Percentiles rank a stretch among this genome's conserved stretches.
These are phyloP conservation scores for Claviceps sp. DNA, from an alignment of 2,329 filamentous ascomycete genomes.

Conservation along the genomic window DNA sequence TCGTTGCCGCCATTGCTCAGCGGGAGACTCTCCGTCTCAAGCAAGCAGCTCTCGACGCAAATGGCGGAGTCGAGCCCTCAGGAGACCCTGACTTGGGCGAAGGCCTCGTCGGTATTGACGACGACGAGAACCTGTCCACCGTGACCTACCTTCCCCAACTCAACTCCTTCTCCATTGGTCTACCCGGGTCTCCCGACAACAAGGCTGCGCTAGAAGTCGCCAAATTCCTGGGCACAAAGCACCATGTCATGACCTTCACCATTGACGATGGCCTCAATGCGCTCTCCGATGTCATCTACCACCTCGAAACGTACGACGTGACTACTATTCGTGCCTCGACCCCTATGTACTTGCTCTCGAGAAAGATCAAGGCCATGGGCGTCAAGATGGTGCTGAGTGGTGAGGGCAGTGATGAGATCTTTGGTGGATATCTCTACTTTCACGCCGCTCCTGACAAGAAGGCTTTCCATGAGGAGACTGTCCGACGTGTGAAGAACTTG, in stretches of 20 bases:
- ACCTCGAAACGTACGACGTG: conserved; percentile 95
- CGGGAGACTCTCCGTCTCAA: conserved; percentile 73
- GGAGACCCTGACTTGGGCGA: conserved; percentile 46
- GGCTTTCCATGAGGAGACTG: conserved; percentile 90
- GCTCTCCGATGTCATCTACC: conserved; percentile 92
- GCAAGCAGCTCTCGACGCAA: conserved; percentile 42
- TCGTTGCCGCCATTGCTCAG: conserved; percentile 91
- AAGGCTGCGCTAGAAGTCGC: conserved; percentile 86
- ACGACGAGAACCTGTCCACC: conserved; percentile 77
- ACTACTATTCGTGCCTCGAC: conserved; percentile 97
- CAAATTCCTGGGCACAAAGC: conserved; percentile 92
- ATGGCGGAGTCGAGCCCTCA: conserved; percentile 27
- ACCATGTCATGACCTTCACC: conserved; percentile 97
- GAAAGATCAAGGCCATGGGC: conserved; percentile 99
- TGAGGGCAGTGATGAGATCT: conserved; percentile 96
- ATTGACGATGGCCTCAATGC: conserved; percentile 92
- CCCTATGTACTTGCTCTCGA: conserved; percentile 92
- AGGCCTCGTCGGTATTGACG: conserved; percentile 85
- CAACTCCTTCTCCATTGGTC: conserved; percentile 97
- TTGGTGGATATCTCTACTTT: conserved; percentile 98
- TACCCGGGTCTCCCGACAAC: conserved; percentile 85
- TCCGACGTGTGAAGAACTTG: conserved; percentile 89
- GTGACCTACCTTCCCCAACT: conserved; percentile 86
- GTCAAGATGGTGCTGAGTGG: conserved; percentile 99
- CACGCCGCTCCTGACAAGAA: conserved; percentile 82